Percentiles rank a stretch among this genome's conserved stretches.
These are phyloP conservation scores for Sutorius australiensis DNA, from an alignment of 768 basidiomycete species.

Conservation along the genomic window DNA sequence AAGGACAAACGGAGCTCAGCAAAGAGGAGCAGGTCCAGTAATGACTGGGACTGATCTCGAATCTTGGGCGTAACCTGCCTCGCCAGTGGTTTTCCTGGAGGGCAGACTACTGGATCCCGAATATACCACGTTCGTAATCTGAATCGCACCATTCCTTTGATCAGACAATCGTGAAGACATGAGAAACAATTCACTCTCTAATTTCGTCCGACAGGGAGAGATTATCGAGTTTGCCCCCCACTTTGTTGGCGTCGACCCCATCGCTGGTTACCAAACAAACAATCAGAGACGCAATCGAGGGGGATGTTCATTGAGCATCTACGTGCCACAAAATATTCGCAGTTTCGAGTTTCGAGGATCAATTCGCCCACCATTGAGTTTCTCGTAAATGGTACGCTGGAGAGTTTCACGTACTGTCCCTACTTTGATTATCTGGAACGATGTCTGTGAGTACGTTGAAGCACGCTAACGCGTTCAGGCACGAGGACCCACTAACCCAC, in stretches of 20 bases:
- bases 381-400: no score
- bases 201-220: background rate
- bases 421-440: no score
- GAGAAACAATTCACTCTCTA: background rate
- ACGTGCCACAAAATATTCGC: background rate
- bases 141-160: no score
- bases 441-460: no score
- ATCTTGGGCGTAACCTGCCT: background rate
- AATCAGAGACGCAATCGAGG: background rate
- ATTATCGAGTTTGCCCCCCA: background rate
- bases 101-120: background rate
- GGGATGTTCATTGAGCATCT: background rate
- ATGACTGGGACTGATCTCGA: slow-evolving; percentile 23
- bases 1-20: slow-evolving; percentile 25
- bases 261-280: background rate
- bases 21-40: slow-evolving; percentile 28
- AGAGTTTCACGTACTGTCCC: no score
- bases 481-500: no score
- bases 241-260: no score
- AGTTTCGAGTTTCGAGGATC: background rate
- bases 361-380: no score
- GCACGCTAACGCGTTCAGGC: no score
- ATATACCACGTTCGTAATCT: background rate
- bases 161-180: background rate
- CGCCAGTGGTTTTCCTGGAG: no score